Evolutionary conservation across 2,329 filamentous ascomycete species (phyloP), one percentile per base, ranked within the genome.

Genomic region (Botrytis pseudocinerea): DNA sequence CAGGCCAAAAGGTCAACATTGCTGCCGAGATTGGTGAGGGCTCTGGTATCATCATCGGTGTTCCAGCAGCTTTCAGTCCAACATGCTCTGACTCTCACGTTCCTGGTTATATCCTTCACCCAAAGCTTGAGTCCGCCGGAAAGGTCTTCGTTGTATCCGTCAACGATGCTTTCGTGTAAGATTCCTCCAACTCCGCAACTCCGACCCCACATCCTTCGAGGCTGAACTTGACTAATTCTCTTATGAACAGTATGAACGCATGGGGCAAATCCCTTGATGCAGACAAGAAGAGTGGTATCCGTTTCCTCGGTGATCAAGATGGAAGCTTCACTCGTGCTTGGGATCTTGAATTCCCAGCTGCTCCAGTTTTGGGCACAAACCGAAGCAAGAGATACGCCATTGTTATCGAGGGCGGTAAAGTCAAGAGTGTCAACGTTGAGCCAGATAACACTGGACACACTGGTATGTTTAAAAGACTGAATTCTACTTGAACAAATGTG

Each of bases 81-180:
- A 83, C 86, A 8, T 92, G 90, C 84, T 90, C 88, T 38, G 86
- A 88, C 76, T 85, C 84, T 63, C 95, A 98, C 81, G 87, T 98
- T 64, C 95, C 95, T 1, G 93, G 93, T 73, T 98, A 94, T 84
- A 91, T 97, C 82, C 90, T 89, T 80, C 92, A 93, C 81, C 87
- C 91, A 72, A 90, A 91, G 82, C 87, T 97, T 78, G 92, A 92
- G 84, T 86, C 91, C 75, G 93, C 92, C 46, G 94, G 94, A 66
- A 87, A 92, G 79, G 93, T 97, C 69, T 97, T 97, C 80, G 93
- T 98, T 61, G 90, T 98, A 69, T 90, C 92, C 20, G 94, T 98
- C 81, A 98, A 98, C 81, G 95, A 98, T 82, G 89, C 94, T 40
- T 98, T 98, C 82, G 95, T 97, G 93, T 97, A 86, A 83, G 92